Evolutionary conservation across 2,329 filamentous ascomycete genomes (phyloP), one percentile per base, ranked within the genome.

Genomic region (Cercospora brassicicola): DNA sequence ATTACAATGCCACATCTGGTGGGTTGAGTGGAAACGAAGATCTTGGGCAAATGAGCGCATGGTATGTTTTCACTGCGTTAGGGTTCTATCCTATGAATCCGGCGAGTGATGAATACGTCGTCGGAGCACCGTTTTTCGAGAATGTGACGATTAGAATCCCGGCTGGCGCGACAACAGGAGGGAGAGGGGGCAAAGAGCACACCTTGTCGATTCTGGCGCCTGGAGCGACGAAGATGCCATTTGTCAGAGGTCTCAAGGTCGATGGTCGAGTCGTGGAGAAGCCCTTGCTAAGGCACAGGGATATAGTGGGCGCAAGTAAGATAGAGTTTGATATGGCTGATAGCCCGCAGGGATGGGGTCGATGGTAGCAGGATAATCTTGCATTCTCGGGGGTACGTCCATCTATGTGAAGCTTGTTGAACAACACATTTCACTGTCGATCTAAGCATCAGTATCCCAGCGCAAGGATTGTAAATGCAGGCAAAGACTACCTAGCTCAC

Each of bases 21-120:
- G 82, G 83, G 0, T 69, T 84, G 0, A 80, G 80, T 36, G 83
- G 83, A 0, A 84, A 84, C 67, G 83, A 84, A 68, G 82, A 84
- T 70, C 74, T 84, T 3, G 82, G 82, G 1, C 82, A 84, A 75
- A 84, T 84, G 82, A 84, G 82, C 67, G 81, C 82, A 0, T 84
- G 82, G 82, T 84, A 83, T 62, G 74, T 84, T 4, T 83, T 84
- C 64, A 82, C 81, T 0, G 81, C 82, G 4, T 70, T 84, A 9
- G 82, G 82, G 0, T 84, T 84, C 71, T 84, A 84, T 67, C 82
- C 82, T 0, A 76, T 84, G 45, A 82, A 84, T 65, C 78, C 82
- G 0, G 81, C 82, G 1, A 76, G 78, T 5, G 81, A 82, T 42
- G 79, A 83, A 67, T 84, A 84, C 71, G 73, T 84, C 4, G 75